Evolutionary conservation across 129 eudicot genomes (phyloP), one percentile per base, ranked within the genome.

Genomic region (Calendula officinalis): DNA sequence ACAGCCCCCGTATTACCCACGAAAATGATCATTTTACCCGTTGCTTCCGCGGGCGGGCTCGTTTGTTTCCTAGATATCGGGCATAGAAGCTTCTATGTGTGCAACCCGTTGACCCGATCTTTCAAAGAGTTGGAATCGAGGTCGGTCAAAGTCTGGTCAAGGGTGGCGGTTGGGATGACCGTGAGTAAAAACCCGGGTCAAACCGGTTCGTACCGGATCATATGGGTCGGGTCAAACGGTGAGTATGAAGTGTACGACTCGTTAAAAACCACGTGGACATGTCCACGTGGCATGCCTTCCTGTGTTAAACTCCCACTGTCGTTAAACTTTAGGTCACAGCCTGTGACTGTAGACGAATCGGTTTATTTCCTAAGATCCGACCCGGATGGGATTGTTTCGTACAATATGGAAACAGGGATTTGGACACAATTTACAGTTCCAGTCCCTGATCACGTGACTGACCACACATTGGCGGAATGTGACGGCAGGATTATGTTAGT

Each of bases 31-130:
- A 86, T 92, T n/a, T 77, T 92, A 71, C 98, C 98, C 0, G 91
- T 88, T 61, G 96, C 98, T 50, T 88, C 98, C 8, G 88, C 91
- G 0, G 98, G 98, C 33, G 98, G 98, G 46, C 96, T 92, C 44
- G 75, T 92, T 7, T 92, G 96, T 68, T 88, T 92, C 68, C 88
- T 88, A 7, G 96, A 92, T 64, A 83, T 88, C 13, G 96, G 98
- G 11, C 85, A 88, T 33, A 67, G 82, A 58, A 81, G 94, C 76
- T 92, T 92, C 80, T 88, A 88, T 12, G 80, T 92, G 4, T 85
- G 91, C 70, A 91, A 91, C 80, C 97, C 97, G 35, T 75, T 91
- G 6, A 91, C 98, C 12, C 78, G 73, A 44, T 79, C 89, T 35
- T 92, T 84, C 73, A 84, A 72, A 59, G 96, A 88, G 83, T 71